Evolutionary conservation across 75 land plant genomes (phyloP), one percentile per base, ranked within the genome.

Genomic region (Ceratopteris richardii): DNA sequence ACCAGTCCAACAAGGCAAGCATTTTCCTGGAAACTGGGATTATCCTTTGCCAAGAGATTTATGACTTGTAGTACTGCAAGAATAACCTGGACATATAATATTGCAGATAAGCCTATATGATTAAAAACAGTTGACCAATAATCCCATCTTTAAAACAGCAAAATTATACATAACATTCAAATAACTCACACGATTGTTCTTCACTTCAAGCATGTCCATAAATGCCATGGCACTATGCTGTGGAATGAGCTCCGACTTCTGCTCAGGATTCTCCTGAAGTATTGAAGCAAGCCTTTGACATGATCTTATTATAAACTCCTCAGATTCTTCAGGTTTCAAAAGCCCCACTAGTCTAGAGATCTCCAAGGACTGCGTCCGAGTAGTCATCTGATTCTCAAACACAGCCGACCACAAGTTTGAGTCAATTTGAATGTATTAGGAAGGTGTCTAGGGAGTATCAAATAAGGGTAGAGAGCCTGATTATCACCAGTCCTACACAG

Each of bases 1-100:
- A 87, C 99, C 69, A 95, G 60, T 48, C 99, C 99, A 60, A 90
- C 71, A 57, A 87, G 86, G 61, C 99, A 95, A 55, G 99, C 99
- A 82, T 91, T 90, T 65, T 90, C 99, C 63, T 77, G 97, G 40
- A 95, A 83, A 25, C 68, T 74, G 12, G 77, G 30, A 58, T 87
- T 87, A 66, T 95, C 89, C 31, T 88, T 92, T 28, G 88, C 66
- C 12, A 95, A 66, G 53, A 87, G 97, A 71, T 95, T 95, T 30
- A 95, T 46, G 57, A 95, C 66, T 66, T 84, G 86, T 42, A 95
- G 71, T 21, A 91, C 87, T 12, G 88, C 70, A 60, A 77, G 80
- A 51, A 82, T 66, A 27, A 90, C 92, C 99, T 95, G 90, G 57
- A 63, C 14, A 40, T 20, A 21, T 27, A 22, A 1, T 19, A 41